Conservation (phyloP, 2,329 filamentous ascomycete species). For the Stagonosporopsis tanaceti region DNA sequence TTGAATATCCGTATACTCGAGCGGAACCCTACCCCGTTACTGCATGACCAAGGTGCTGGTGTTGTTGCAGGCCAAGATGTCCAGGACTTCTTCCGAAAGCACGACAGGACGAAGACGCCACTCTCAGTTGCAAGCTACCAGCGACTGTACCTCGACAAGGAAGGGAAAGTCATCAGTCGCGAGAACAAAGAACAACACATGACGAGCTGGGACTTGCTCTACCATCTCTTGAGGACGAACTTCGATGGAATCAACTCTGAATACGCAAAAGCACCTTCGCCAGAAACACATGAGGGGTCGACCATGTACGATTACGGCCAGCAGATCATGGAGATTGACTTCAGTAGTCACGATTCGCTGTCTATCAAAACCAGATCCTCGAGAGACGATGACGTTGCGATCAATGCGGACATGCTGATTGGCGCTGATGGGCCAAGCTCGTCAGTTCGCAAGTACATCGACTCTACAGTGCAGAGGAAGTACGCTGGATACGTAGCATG, state of each 20-base stretch:
- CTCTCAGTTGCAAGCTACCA: conserved; percentile 30
- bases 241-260: conserved; percentile 35
- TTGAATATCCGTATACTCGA: conserved; percentile 37
- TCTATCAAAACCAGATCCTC: conserved; percentile 8
- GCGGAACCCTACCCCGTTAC: conserved; percentile 34
- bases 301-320: conserved; percentile 31
- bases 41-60: conserved; percentile 41
- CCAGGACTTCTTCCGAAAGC: conserved; percentile 31
- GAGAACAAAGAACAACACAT: conserved; percentile 33
- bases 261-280: conserved; percentile 25
- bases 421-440: conserved; percentile 39
- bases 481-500: conserved; percentile 42
- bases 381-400: conserved; percentile 6
- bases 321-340: conserved; percentile 25
- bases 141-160: conserved; percentile 32
- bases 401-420: conserved; percentile 33
- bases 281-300: conserved; percentile 22
- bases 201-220: conserved; percentile 43
- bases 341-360: neutral
- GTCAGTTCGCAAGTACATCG: conserved; percentile 27
- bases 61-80: conserved; percentile 33
- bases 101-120: conserved; percentile 30
- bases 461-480: conserved; percentile 20
- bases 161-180: conserved; percentile 27
- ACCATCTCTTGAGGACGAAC: conserved; percentile 37